Evolutionary conservation across 2,329 filamentous ascomycete genomes (phyloP).

Genomic region (Penicillium sp.): DNA sequence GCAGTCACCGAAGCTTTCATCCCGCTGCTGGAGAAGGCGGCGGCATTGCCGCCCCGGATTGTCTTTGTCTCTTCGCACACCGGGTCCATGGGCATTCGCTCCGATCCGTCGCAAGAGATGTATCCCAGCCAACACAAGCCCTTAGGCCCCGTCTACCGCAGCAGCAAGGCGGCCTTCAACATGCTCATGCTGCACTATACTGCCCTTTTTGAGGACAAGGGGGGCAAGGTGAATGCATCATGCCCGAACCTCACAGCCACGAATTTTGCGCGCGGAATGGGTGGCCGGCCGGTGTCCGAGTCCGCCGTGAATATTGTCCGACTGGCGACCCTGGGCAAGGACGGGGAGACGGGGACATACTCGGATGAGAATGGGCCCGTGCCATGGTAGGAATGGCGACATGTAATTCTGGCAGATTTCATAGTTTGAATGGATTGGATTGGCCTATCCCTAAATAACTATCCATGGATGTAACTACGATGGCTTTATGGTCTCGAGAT

Average conservation of each 20-base stretch:
- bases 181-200: conserved; percentile 44
- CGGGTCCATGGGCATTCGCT: conserved; percentile 18
- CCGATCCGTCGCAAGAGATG: conserved; percentile 11
- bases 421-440: too few species aligned
- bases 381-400: conserved; percentile 18
- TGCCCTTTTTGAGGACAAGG: conserved; percentile 34
- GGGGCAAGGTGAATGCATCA: conserved; percentile 25
- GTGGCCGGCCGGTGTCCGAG: conserved; percentile 11
- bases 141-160: conserved; percentile 31
- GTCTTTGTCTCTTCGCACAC: conserved; percentile 27
- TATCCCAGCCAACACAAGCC: conserved; percentile 10
- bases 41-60: conserved; percentile 17
- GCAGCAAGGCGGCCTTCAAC: conserved; percentile 44
- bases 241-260: conserved; percentile 23
- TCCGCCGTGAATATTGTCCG: conserved; percentile 20
- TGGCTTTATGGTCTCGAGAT: too few species aligned
- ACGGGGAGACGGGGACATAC: conserved; percentile 17
- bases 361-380: conserved; percentile 18
- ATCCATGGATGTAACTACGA: too few species aligned
- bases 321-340: conserved; percentile 14
- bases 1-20: conserved; percentile 25
- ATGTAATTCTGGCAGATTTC: too few species aligned
- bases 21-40: conserved; percentile 23
- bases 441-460: too few species aligned
- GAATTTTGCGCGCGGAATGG: conserved; percentile 11